A percentile compares a stretch with the other conserved stretches of the same genome.
These are phyloP conservation scores for Escallonia herrerae DNA, from an alignment of 129 eudicot species.

Conservation along the genomic window DNA sequence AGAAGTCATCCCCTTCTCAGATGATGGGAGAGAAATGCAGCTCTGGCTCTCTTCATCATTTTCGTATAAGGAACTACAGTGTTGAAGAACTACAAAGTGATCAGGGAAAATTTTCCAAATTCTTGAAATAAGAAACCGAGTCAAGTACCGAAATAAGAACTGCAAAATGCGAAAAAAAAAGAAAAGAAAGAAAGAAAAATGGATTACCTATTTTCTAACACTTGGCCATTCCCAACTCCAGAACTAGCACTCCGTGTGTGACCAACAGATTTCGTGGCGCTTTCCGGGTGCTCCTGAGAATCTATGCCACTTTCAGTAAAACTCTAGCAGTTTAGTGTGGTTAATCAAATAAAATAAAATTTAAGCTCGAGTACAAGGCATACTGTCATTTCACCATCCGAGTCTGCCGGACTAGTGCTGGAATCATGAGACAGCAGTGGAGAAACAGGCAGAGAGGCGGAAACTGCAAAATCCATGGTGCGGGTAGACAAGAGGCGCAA, in stretches of 20 bases:
- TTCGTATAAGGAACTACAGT: constrained; percentile 33
- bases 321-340: constrained; percentile 1
- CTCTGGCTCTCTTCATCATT: constrained; percentile 46
- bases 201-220: constrained; percentile 38
- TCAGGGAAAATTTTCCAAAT: neutral
- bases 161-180: neutral
- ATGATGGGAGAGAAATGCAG: constrained; percentile 46
- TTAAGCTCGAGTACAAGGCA: constrained; percentile 8
- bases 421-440: constrained; percentile 32
- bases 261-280: constrained; percentile 27
- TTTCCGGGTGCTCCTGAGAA: constrained; percentile 41
- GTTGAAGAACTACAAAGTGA: neutral
- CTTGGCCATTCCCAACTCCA: constrained; percentile 25
- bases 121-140: neutral
- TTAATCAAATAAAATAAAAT: constrained; percentile 6
- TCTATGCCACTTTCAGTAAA: constrained; percentile 18
- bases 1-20: constrained; percentile 36
- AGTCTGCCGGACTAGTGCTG: constrained; percentile 46
- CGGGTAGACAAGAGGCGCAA: constrained; percentile 41
- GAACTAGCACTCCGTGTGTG: constrained; percentile 21
- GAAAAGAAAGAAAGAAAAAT: neutral
- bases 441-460: constrained; percentile 38
- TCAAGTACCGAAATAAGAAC: neutral
- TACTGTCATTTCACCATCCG: constrained; percentile 60
- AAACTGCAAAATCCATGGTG: constrained; percentile 19